Evolutionary conservation across 129 eudicot genomes (phyloP).

Genomic region (Centella asiatica): DNA sequence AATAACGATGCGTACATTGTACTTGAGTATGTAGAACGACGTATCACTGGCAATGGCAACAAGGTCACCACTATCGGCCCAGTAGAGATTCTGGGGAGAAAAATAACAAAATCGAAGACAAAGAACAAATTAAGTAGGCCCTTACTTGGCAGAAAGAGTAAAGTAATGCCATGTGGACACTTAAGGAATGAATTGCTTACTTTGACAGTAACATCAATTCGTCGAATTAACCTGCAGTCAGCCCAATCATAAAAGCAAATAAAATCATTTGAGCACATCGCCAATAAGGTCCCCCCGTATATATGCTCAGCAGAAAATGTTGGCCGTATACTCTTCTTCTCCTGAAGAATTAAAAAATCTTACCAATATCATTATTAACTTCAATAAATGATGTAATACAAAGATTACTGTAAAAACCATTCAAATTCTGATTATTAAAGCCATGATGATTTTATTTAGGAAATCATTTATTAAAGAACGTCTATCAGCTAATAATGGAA

Average conservation of each 20-base stretch:
- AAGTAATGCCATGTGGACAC: not conserved
- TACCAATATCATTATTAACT: not conserved
- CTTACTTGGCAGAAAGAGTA: not conserved
- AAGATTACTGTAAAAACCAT: not conserved
- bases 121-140: not conserved
- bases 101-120: slow-evolving; percentile 2
- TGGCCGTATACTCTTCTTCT: slow-evolving; percentile 90
- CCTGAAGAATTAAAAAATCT: slow-evolving; percentile 53
- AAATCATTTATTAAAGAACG: not conserved
- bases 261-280: slow-evolving; percentile 93
- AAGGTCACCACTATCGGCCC: slow-evolving; percentile 99
- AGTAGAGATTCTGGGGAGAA: slow-evolving; percentile 70
- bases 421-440: not conserved
- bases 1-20: slow-evolving; percentile 53
- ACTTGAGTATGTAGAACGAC: slow-evolving; percentile 81
- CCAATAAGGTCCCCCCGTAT: slow-evolving; percentile 76
- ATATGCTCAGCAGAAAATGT: slow-evolving; percentile 87
- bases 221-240: slow-evolving; percentile 82
- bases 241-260: slow-evolving; percentile 98
- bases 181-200: slow-evolving; percentile 32
- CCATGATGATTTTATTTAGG: not conserved
- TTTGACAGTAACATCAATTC: slow-evolving; percentile 89
- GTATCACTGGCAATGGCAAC: slow-evolving; percentile 90
- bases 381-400: not conserved
- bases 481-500: not conserved